Percentiles rank a stretch among this genome's conserved stretches.
Evolutionary conservation across 441 rosid species (phyloP).

Genomic region (Gossypium schwendimanii): DNA sequence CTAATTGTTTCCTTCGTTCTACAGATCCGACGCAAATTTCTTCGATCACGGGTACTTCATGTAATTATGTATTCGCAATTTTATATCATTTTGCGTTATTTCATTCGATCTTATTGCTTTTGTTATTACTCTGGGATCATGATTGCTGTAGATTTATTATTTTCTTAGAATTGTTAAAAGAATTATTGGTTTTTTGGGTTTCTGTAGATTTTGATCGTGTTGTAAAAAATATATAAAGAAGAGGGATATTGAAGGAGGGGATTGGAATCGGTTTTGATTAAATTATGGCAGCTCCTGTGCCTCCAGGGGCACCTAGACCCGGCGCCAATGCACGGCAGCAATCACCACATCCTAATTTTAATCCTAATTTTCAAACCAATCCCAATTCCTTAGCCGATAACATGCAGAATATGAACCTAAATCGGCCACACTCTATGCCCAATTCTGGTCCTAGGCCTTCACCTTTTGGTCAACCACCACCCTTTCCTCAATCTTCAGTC

Average conservation of each 20-base stretch:
- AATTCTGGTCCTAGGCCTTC: slow-evolving; percentile 51
- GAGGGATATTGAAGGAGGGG: background rate
- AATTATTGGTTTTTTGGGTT: background rate
- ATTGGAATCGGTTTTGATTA: slow-evolving; percentile 22
- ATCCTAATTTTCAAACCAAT: slow-evolving; percentile 39
- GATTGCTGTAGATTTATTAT: background rate
- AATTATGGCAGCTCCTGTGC: slow-evolving; percentile 71
- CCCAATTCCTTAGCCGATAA: slow-evolving; percentile 44
- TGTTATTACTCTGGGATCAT: background rate
- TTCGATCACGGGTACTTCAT: slow-evolving; percentile 18
- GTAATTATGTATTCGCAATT: background rate
- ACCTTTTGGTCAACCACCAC: slow-evolving; percentile 59
- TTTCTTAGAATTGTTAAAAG: background rate
- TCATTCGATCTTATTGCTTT: background rate
- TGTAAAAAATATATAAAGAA: background rate
- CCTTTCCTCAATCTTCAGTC: slow-evolving; percentile 43
- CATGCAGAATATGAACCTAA: slow-evolving; percentile 63
- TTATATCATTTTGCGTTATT: background rate
- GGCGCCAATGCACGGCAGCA: slow-evolving; percentile 31
- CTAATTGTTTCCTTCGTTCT: background rate
- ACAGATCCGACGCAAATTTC: slow-evolving; percentile 21
- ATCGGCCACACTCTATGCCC: slow-evolving; percentile 37
- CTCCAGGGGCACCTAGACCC: slow-evolving; percentile 86
- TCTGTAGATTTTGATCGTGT: slow-evolving; percentile 15
- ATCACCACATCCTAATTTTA: slow-evolving; percentile 41